Evolutionary conservation across 2,329 filamentous ascomycete genomes (phyloP).

Genomic region (Mollisia scopiformis): DNA sequence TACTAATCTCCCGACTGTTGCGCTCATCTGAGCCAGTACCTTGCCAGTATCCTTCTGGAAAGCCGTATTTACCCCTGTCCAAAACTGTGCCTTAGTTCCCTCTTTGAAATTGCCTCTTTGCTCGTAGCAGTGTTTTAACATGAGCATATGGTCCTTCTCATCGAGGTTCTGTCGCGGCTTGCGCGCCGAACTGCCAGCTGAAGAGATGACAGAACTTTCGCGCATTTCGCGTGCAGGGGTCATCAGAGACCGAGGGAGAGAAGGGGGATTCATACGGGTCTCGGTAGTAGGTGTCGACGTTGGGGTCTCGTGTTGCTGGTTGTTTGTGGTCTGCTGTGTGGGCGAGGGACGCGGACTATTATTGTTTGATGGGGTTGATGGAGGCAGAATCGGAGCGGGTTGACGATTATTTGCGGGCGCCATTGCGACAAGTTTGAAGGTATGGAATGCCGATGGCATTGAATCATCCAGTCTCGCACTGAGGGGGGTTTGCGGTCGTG

Average conservation of each 20-base stretch:
- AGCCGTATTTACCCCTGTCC: conserved; percentile 34
- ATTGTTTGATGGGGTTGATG: conserved; percentile 30
- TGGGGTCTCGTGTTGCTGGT: conserved; percentile 23
- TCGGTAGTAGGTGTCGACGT: conserved; percentile 31
- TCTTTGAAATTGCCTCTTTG: conserved; percentile 36
- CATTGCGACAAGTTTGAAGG: conserved; percentile 37
- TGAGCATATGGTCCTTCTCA: conserved; percentile 36
- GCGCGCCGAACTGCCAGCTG: conserved; percentile 32
- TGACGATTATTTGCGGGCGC: conserved; percentile 28
- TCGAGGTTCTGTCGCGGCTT: conserved; percentile 39
- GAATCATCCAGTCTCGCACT: conserved; percentile 10
- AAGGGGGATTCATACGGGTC: conserved; percentile 36
- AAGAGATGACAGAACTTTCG: conserved; percentile 33
- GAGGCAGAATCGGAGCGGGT: conserved; percentile 30
- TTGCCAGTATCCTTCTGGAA: conserved; percentile 37
- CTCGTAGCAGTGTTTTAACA: conserved; percentile 36
- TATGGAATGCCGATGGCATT: conserved; percentile 35
- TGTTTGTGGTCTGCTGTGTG: conserved; percentile 16
- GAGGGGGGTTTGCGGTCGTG: neutral
- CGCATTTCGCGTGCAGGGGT: conserved; percentile 36
- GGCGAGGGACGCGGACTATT: conserved; percentile 22
- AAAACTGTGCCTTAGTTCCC: conserved; percentile 38
- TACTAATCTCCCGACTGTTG: conserved; percentile 37
- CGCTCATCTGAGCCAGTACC: conserved; percentile 38
- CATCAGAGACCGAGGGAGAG: conserved; percentile 33